Evolutionary conservation across 768 basidiomycete species (phyloP).

Genomic region (Podaxis rugospora): DNA sequence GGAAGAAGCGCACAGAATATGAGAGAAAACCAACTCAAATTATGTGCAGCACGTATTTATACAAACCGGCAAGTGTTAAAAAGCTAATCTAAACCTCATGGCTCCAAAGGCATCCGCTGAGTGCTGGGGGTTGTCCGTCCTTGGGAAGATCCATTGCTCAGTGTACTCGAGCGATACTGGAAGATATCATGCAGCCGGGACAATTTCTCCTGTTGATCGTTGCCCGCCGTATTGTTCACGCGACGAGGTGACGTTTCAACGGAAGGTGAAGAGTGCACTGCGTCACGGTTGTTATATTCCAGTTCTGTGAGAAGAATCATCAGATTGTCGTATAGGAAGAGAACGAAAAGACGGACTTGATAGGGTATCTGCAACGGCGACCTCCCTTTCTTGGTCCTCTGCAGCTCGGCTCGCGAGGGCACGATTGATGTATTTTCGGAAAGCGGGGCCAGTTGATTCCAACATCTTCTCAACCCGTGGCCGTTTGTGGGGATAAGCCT

Average conservation of each 20-base stretch:
- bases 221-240: constrained; percentile 21
- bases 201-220: constrained; percentile 55
- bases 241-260: constrained; percentile 21
- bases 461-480: constrained; percentile 82
- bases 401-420: constrained; percentile 85
- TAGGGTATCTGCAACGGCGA: constrained; percentile 78
- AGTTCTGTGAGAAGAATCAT: constrained; percentile 40
- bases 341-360: constrained; percentile 52
- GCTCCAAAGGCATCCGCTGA: constrained; percentile 27
- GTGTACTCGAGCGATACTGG: constrained; percentile 72
- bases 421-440: constrained; percentile 87
- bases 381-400: constrained; percentile 77
- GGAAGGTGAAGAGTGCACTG: constrained; percentile 27
- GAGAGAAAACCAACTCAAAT: not conserved
- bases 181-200: constrained; percentile 78
- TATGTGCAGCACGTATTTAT: not conserved
- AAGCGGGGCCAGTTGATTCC: constrained; percentile 84
- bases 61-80: not conserved
- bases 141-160: constrained; percentile 43
- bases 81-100: constrained; percentile 6
- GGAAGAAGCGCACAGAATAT: not conserved
- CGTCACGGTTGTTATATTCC: constrained; percentile 51
- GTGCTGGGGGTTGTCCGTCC: constrained; percentile 24
- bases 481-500: constrained; percentile 83
- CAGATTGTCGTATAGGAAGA: not conserved